A percentile compares a stretch with the other conserved stretches of the same genome.
phyloP scores from a whole-genome alignment of 2,329 filamentous ascomycete species.

The Exophiala sideris region DNA sequence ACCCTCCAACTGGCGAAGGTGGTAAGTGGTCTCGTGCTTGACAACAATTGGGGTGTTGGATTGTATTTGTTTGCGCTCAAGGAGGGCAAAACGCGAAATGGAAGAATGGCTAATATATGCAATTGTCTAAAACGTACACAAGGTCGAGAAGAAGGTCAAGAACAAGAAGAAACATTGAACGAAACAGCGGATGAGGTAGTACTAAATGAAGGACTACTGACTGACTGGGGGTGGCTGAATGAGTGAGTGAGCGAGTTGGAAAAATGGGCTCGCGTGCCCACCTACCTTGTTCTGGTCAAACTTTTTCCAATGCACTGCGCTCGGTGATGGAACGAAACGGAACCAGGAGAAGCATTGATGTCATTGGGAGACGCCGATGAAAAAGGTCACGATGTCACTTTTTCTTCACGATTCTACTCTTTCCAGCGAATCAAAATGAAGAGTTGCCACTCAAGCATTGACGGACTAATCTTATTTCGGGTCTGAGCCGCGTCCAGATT shows the following conservation, averaged over 20 bases:
- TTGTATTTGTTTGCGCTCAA: not conserved
- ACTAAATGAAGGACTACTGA: too few species aligned
- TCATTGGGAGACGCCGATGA: not conserved
- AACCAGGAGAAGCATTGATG: conserved; percentile 5
- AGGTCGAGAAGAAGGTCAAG: too few species aligned
- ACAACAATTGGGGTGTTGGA: too few species aligned
- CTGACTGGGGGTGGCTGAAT: not conserved
- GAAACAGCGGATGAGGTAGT: too few species aligned
- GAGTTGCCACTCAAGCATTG: too few species aligned
- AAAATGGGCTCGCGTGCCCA: conserved; percentile 17
- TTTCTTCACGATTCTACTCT: not conserved
- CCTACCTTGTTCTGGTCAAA: conserved; percentile 15
- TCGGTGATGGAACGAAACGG: not conserved
- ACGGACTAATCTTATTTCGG: too few species aligned
- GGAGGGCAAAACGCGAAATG: too few species aligned
- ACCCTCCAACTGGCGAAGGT: not conserved
- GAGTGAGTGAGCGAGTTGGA: not conserved
- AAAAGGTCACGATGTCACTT: not conserved
- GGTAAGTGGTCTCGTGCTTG: conserved; percentile 16
- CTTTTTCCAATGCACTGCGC: not conserved
- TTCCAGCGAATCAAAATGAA: too few species aligned
- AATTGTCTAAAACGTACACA: too few species aligned
- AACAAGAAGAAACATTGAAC: too few species aligned
- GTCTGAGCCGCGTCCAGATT: too few species aligned
- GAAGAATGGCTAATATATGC: too few species aligned